phyloP scores from a whole-genome alignment of 257 asterid genomes.

The Ajuga chamaepitys region DNA sequence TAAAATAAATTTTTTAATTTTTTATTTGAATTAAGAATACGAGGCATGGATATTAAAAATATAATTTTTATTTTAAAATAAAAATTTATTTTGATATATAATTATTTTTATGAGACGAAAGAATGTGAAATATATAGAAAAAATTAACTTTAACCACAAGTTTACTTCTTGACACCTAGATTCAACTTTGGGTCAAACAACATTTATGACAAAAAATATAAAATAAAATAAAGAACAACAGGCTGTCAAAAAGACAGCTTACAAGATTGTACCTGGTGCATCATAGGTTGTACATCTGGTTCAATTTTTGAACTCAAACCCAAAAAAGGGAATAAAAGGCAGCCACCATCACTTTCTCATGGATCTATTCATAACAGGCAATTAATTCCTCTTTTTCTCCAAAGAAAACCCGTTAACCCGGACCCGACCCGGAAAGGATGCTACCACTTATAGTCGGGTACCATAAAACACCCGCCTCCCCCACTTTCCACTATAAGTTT shows the following conservation, averaged over 20 bases:
- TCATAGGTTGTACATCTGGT: slow-evolving; percentile 10
- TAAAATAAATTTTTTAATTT: no score
- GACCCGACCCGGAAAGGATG: slow-evolving; percentile 6
- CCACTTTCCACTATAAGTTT: slow-evolving; percentile 8
- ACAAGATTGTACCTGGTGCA: slow-evolving; percentile 12
- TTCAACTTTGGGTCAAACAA: slow-evolving; percentile 18
- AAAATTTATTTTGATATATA: background rate
- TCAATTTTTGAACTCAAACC: slow-evolving; percentile 6
- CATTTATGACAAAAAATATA: background rate
- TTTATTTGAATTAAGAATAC: no score
- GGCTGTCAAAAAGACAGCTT: slow-evolving; percentile 13
- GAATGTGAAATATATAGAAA: background rate
- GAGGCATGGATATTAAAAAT: no score
- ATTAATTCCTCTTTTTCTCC: background rate
- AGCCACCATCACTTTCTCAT: slow-evolving; percentile 19
- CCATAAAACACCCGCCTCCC: slow-evolving; percentile 52
- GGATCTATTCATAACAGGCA: slow-evolving; percentile 9
- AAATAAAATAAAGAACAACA: background rate
- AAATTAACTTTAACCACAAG: background rate
- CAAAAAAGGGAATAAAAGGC: background rate
- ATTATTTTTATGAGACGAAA: background rate
- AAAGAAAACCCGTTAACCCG: slow-evolving; percentile 9
- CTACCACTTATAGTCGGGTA: slow-evolving; percentile 10
- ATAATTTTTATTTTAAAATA: no score
- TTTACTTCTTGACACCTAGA: slow-evolving; percentile 10